Evolutionary conservation across 192 early-diverging fungal genomes (phyloP).

Genomic region (Entophlyctis luteolus): DNA sequence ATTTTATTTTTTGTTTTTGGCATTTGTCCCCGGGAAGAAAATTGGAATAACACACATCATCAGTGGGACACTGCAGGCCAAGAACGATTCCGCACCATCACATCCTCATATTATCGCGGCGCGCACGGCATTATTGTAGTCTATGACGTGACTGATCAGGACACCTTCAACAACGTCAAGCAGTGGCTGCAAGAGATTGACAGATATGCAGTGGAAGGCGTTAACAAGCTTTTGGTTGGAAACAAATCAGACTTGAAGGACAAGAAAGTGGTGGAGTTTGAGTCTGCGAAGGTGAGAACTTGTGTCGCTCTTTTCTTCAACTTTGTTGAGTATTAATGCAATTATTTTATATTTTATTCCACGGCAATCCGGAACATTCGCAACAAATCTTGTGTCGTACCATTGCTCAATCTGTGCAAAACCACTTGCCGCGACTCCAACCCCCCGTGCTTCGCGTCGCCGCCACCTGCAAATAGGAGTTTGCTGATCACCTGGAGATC

Average conservation of each 20-base stretch:
- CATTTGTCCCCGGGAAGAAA: not conserved
- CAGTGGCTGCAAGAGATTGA: constrained; percentile 99
- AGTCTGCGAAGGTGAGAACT: constrained; percentile 61
- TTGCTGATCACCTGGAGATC: constrained; percentile 81
- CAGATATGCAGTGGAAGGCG: constrained; percentile 93
- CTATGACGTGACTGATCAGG: constrained; percentile 95
- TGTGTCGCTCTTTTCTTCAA: too few species aligned
- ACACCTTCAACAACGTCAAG: constrained; percentile 94
- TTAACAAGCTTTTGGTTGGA: constrained; percentile 96
- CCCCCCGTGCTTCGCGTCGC: too few species aligned
- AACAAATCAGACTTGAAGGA: constrained; percentile 96
- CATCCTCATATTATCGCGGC: constrained; percentile 94
- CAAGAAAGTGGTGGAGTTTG: constrained; percentile 85
- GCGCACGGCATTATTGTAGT: constrained; percentile 99
- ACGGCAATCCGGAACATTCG: too few species aligned
- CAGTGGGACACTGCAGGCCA: constrained; percentile 98
- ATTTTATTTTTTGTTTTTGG: not conserved
- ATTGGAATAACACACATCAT: not conserved
- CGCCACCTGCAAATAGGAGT: constrained; percentile 77
- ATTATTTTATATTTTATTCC: too few species aligned
- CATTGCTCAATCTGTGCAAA: too few species aligned
- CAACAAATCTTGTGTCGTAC: too few species aligned
- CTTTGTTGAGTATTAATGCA: too few species aligned
- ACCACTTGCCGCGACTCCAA: too few species aligned
- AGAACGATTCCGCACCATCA: constrained; percentile 98